Evolutionary conservation across 2,329 filamentous ascomycete species (phyloP), one percentile per base, ranked within the genome.

Genomic region (Talaromyces albobiverticillius): DNA sequence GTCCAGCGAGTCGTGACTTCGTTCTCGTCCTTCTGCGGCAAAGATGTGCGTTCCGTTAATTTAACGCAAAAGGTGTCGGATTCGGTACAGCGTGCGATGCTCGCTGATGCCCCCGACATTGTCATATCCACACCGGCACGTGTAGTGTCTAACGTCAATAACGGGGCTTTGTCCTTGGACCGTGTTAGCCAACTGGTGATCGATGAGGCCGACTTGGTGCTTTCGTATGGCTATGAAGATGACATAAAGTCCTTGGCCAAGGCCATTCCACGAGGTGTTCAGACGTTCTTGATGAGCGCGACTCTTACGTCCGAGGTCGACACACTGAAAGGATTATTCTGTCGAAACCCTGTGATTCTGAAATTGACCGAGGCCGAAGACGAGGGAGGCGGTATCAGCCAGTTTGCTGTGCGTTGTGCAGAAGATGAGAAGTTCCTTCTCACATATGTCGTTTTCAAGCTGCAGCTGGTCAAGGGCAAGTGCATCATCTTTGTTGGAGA

Each of bases 391-490:
- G 87, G 85, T 4, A 81, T 97, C 25, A 89, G 85, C 52, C 94
- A 97, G 74, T 96, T 91, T 66, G 85, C 92, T 26, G 88, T 96
- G 60, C 90, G 84, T 67, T 95, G 91, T 62, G 90, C 84, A n/a
- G 94, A 99, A 73, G 93, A 97, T 61, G 94, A 97, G 65, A 99
- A 99, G 68, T 99, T 97, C 66, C 76, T 99, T 34, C 76, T 99
- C 41, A 85, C 88, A 16, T 97, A 96, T 66, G 88, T 96, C 56
- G 93, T 97, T 67, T 95, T 96, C 78, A 96, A 96, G 76, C 81
- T 97, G 11, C 89, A 94, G 69, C 78, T 97, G 49, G 87, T 99
- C 67, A 95, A 93, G 70, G 94, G 94, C 59, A 97, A 97, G 71
- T 88, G 88, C 55, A 88, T 90, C 48, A 82, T 90, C 45, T 91